Conservation (phyloP, 2,329 filamentous ascomycete genomes). For the Alternaria ventricosa region DNA sequence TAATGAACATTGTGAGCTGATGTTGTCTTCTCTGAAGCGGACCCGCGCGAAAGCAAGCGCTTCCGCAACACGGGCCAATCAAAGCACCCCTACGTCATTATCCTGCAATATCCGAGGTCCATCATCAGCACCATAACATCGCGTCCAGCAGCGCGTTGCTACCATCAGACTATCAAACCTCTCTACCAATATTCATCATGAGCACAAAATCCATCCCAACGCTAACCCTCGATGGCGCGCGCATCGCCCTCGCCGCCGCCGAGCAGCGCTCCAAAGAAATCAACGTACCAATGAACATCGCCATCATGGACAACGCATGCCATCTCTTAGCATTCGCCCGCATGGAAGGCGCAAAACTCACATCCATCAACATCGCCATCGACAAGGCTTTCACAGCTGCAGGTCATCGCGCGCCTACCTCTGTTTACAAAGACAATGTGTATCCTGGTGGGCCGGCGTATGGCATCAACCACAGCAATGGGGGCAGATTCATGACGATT, state of each 20-base stretch:
- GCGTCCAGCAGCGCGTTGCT: background rate
- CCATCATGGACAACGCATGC: constrained; percentile 54
- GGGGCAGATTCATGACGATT: constrained; percentile 61
- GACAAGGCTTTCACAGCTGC: constrained; percentile 67
- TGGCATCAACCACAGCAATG: constrained; percentile 60
- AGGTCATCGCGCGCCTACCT: constrained; percentile 60
- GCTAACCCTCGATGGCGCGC: constrained; percentile 47
- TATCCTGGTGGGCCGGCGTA: constrained; percentile 61
- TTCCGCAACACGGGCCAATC: background rate
- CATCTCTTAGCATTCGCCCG: constrained; percentile 57
- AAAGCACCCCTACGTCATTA: background rate
- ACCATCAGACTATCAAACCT: background rate
- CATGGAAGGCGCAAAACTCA: constrained; percentile 58
- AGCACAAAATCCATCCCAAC: constrained; percentile 38
- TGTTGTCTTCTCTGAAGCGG: background rate
- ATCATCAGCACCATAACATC: background rate
- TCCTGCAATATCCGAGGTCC: constrained; percentile 8
- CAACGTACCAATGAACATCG: constrained; percentile 57
- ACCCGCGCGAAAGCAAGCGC: background rate
- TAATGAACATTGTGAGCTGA: background rate
- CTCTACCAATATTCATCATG: constrained; percentile 29
- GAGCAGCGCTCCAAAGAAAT: constrained; percentile 47
- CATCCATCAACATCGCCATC: constrained; percentile 66
- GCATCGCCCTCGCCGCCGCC: constrained; percentile 45
- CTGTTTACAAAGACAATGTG: constrained; percentile 60